Evolutionary conservation across 2,329 filamentous ascomycete genomes (phyloP), one percentile per base, ranked within the genome.

Genomic region (Fusarium sp.): DNA sequence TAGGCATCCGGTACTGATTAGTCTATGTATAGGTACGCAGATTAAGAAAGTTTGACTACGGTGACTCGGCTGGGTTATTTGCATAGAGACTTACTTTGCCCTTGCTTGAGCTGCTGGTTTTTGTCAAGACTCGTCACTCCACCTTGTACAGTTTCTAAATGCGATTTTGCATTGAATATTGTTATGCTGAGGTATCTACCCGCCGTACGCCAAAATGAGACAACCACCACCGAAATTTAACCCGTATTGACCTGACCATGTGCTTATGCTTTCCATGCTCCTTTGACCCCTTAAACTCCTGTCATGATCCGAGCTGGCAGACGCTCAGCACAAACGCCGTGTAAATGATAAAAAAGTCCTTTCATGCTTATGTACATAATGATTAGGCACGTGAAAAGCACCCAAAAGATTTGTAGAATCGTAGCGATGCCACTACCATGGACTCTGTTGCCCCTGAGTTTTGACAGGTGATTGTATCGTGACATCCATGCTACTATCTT

Each of bases 361-460:
- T 23, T n/a, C n/a, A 19, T 23, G 21, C 18, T 11, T 18, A 25
- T 37, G 21, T 18, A 26, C 28, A 51, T 46, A 21, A 26, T 19
- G 14, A 55, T 19, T 25, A 37, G 26, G 26, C 28, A 13, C 6
- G 21, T 25, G 13, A 39, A 12, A 16, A 31, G 4, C 16, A 11
- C 6, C 28, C 18, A 16, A 16, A 42, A 44, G 21, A 37, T 53
- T 42, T 37, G 55, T 54, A 61, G 44, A 54, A 26, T 45, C 10
- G 26, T 55, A 18, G 9, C 21, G 25, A 12, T 44, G 18, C 10
- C 13, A 54, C 72, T 62, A 77, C 77, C 74, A 78, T 19, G 70
- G 73, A 58, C 70, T 76, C 49, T 77, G 75, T 10, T 48, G 53
- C 21, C 67, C 71, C 45, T 75, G 74, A 25, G 60, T 55, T 26